These are phyloP conservation scores for Apiospora malaysiana DNA, from an alignment of 2,329 filamentous ascomycete genomes.

Conservation along the genomic window DNA sequence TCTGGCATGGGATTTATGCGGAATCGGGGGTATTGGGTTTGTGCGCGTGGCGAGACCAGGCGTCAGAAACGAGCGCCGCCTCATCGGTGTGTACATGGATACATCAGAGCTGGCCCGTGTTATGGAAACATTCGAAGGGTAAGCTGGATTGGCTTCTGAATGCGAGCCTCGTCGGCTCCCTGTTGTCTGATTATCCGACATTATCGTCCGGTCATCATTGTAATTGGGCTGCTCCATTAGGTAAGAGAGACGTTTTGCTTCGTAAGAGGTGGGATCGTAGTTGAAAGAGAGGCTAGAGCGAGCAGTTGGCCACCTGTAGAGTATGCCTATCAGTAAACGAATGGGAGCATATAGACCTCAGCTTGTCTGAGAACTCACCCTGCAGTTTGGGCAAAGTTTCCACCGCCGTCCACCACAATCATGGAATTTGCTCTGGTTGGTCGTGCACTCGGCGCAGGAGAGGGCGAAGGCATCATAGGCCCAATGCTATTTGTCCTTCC, in stretches of 20 bases:
- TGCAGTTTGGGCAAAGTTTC: conserved; percentile 3
- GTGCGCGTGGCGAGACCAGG: conserved; percentile 40
- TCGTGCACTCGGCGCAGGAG: conserved; percentile 31
- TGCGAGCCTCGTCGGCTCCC: conserved; percentile 45
- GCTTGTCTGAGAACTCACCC: not conserved
- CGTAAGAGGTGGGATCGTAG: conserved; percentile 52
- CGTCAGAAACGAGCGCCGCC: conserved; percentile 37
- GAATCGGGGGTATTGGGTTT: conserved; percentile 23
- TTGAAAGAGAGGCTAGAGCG: conserved; percentile 47
- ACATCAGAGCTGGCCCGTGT: conserved; percentile 52
- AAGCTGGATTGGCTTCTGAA: conserved; percentile 29
- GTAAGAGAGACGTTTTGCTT: conserved; percentile 50
- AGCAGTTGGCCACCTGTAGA: conserved; percentile 40
- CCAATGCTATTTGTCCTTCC: conserved; percentile 38
- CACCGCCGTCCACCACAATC: conserved; percentile 33
- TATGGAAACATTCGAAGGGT: conserved; percentile 37
- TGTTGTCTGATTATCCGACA: conserved; percentile 44
- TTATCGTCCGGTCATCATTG: conserved; percentile 39
- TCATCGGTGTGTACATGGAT: conserved; percentile 40
- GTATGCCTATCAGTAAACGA: conserved; percentile 17
- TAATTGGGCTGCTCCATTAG: conserved; percentile 42
- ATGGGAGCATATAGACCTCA: not conserved
- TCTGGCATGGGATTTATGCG: conserved; percentile 27
- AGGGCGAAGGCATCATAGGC: conserved; percentile 28
- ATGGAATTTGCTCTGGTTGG: conserved; percentile 41